These are phyloP conservation scores for Dendrobium huoshanense DNA, from an alignment of 106 monocot genomes.

Conservation along the genomic window DNA sequence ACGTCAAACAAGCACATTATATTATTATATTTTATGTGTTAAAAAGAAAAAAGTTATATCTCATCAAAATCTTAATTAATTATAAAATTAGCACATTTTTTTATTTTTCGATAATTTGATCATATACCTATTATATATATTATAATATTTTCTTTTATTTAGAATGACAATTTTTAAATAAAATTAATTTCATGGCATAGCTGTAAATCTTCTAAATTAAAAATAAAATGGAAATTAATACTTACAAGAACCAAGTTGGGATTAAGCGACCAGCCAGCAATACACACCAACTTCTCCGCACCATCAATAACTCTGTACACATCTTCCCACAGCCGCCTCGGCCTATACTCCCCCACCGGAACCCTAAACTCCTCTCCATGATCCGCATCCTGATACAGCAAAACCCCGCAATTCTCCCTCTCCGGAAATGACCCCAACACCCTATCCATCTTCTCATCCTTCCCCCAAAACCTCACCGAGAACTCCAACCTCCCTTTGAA, in stretches of 20 bases:
- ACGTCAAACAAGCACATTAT: too few relatives aligned
- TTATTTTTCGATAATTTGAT: background rate
- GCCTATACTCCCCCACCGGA: background rate
- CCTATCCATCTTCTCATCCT: background rate
- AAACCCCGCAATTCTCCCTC: conserved; percentile 36
- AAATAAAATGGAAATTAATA: background rate
- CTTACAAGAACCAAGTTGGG: conserved; percentile 38
- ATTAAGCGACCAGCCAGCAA: conserved; percentile 63
- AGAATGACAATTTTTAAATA: too few relatives aligned
- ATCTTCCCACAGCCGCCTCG: conserved; percentile 60
- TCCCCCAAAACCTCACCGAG: background rate
- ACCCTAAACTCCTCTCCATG: conserved; percentile 10
- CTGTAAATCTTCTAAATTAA: background rate
- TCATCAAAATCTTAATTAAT: too few relatives aligned
- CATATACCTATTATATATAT: too few relatives aligned
- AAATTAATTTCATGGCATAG: too few relatives aligned
- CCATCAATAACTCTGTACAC: conserved; percentile 38
- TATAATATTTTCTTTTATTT: too few relatives aligned
- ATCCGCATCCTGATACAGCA: conserved; percentile 49
- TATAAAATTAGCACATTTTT: background rate
- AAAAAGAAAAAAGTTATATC: too few relatives aligned
- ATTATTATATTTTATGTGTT: too few relatives aligned
- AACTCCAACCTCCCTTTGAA: background rate
- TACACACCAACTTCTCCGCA: conserved; percentile 39
- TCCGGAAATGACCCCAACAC: conserved; percentile 22